Conservation (phyloP, 2,329 filamentous ascomycete genomes). For the Seiridium unicorne region DNA sequence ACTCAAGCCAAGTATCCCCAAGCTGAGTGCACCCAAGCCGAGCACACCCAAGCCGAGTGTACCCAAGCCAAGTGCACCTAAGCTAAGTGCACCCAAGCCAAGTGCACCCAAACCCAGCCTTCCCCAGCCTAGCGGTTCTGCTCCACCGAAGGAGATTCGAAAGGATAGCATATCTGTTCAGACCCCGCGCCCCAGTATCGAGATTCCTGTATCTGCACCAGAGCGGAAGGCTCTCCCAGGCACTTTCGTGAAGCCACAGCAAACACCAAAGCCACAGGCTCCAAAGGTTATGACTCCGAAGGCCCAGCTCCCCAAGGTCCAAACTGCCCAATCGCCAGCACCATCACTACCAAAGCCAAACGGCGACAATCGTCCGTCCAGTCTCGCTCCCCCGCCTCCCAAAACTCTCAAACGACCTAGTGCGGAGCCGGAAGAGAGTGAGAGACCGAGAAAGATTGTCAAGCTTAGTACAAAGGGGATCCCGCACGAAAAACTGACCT, state of each 20-base stretch:
- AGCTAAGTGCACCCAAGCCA: not conserved
- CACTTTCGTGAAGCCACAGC: not conserved
- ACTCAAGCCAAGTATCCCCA: not conserved
- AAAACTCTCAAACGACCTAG: constrained; percentile 23
- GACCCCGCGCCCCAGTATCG: constrained; percentile 24
- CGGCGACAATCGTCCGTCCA: constrained; percentile 1
- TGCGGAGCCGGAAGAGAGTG: constrained; percentile 22
- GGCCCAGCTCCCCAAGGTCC: not conserved
- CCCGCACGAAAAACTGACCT: constrained; percentile 8
- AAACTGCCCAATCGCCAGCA: not conserved
- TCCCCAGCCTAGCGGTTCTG: not conserved
- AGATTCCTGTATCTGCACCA: constrained; percentile 16
- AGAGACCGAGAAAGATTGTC: constrained; percentile 28
- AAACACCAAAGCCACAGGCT: not conserved
- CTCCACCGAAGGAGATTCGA: constrained; percentile 13
- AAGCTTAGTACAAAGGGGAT: constrained; percentile 28
- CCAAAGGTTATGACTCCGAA: not conserved
- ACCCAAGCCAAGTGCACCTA: not conserved
- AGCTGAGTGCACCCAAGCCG: not conserved
- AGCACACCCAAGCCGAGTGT: not conserved
- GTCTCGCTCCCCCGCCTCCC: not conserved
- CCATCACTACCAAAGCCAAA: not conserved
- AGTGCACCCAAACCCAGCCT: not conserved
- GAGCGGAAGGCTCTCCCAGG: constrained; percentile 15
- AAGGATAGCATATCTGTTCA: constrained; percentile 27